phyloP scores from a whole-genome alignment of 2,329 filamentous ascomycete genomes.

The Aspergillus tamarii region DNA sequence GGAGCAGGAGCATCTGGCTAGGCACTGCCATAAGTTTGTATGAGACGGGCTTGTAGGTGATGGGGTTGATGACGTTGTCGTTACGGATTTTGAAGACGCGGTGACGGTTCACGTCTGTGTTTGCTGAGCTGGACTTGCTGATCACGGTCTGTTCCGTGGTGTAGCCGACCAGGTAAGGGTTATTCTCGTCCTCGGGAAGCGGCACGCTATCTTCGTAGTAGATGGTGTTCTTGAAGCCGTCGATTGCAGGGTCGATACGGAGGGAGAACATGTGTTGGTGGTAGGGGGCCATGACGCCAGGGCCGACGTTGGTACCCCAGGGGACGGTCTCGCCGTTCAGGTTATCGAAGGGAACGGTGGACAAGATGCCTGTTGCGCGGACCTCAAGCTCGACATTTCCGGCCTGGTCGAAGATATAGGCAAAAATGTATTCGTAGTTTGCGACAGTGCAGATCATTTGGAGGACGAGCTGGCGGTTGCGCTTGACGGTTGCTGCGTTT shows the following conservation, averaged over 20 bases:
- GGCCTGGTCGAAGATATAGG: conserved; percentile 72
- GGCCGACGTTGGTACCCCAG: conserved; percentile 70
- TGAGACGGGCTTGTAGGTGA: conserved; percentile 58
- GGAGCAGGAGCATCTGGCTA: conserved; percentile 62
- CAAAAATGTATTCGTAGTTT: conserved; percentile 75
- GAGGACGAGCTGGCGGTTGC: conserved; percentile 67
- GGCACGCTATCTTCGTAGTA: conserved; percentile 63
- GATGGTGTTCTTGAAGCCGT: conserved; percentile 59
- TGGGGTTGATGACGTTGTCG: conserved; percentile 52
- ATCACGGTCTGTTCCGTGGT: conserved; percentile 53
- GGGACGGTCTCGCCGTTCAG: conserved; percentile 63
- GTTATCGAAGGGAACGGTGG: conserved; percentile 67
- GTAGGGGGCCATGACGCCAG: conserved; percentile 68
- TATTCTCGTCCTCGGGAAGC: conserved; percentile 57
- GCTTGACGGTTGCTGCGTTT: conserved; percentile 63
- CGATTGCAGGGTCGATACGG: conserved; percentile 65
- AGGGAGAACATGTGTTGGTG: conserved; percentile 79
- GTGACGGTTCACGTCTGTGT: conserved; percentile 52
- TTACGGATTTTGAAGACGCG: conserved; percentile 65
- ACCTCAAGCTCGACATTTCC: conserved; percentile 70
- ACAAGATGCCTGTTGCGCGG: conserved; percentile 69
- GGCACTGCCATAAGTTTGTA: conserved; percentile 61
- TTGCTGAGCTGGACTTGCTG: conserved; percentile 50
- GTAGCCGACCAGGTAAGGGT: conserved; percentile 58
- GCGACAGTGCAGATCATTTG: conserved; percentile 72